Conservation (phyloP, 306 rosid genomes). For the Hippophae gyantsensis region DNA sequence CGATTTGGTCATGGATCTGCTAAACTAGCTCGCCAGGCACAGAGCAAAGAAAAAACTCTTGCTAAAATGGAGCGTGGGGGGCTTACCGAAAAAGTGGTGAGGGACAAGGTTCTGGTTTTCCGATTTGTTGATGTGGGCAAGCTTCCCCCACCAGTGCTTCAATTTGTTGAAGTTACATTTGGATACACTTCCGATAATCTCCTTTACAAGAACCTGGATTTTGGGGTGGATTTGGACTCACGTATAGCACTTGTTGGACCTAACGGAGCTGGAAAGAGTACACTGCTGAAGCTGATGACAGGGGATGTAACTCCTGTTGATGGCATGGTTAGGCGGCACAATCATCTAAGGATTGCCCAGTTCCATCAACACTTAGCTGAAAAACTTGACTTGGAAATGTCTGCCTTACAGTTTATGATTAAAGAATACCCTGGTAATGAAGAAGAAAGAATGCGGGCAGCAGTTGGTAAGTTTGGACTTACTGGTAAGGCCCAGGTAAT, state of each 20-base stretch:
- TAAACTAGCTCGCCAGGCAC: slow-evolving; percentile 96
- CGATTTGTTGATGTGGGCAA: slow-evolving; percentile 94
- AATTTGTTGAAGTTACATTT: slow-evolving; percentile 83
- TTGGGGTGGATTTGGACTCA: slow-evolving; percentile 92
- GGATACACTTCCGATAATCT: slow-evolving; percentile 92
- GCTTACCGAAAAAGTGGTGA: slow-evolving; percentile 80
- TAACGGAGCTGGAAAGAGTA: slow-evolving; percentile 99
- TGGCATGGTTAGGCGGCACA: slow-evolving; percentile 97
- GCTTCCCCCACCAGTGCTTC: slow-evolving; percentile 98
- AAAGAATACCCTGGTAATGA: slow-evolving; percentile 90
- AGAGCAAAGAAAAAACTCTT: slow-evolving; percentile 93
- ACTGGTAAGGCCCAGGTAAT: slow-evolving; percentile 95
- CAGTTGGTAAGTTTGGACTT: slow-evolving; percentile 86
- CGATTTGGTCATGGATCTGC: slow-evolving; percentile 99
- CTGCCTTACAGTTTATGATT: slow-evolving; percentile 78
- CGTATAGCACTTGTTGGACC: slow-evolving; percentile 96
- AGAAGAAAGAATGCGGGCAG: slow-evolving; percentile 93
- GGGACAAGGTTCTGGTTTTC: slow-evolving; percentile 73
- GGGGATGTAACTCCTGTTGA: slow-evolving; percentile 76
- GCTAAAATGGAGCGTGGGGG: slow-evolving; percentile 99
- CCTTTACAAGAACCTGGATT: slow-evolving; percentile 77
- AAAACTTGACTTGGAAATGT: slow-evolving; percentile 75
- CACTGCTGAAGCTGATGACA: slow-evolving; percentile 91
- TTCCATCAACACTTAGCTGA: slow-evolving; percentile 94
- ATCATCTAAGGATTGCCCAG: slow-evolving; percentile 96